Percentiles rank a stretch among this genome's conserved stretches.
Conservation (phyloP, 2,329 filamentous ascomycete species). For the Botrytis elliptica region DNA sequence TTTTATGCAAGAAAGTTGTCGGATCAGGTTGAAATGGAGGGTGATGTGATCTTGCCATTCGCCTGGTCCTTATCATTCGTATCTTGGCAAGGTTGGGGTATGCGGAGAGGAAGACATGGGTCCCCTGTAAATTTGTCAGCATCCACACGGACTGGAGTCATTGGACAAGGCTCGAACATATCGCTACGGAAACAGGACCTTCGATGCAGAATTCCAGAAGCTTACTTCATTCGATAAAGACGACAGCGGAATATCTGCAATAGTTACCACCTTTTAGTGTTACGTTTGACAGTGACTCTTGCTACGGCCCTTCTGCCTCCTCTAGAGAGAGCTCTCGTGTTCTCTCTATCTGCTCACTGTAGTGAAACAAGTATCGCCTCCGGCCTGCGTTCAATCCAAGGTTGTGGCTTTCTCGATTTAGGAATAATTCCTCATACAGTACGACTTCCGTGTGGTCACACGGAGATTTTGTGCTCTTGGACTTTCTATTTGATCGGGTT, state of each 20-base stretch:
- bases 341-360: not conserved
- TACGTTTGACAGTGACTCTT: not conserved
- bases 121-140: not conserved
- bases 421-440: not conserved
- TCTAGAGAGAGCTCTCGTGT: not conserved
- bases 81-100: conserved; percentile 3
- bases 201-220: conserved; percentile 16
- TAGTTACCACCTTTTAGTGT: not conserved
- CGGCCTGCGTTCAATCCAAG: not conserved
- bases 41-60: not conserved
- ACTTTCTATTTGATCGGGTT: not conserved
- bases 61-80: not conserved
- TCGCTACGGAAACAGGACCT: conserved; percentile 10
- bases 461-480: not conserved
- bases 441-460: not conserved
- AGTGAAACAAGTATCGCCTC: not conserved
- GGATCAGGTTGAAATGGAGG: not conserved
- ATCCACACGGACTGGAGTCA: not conserved
- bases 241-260: not conserved
- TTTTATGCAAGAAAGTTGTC: not conserved
- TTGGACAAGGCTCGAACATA: not conserved
- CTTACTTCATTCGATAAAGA: not conserved
- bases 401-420: not conserved
- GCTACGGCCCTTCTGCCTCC: not conserved
- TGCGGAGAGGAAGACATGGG: not conserved